Conservation (phyloP, 2,329 filamentous ascomycete genomes). For the Calycina marina region DNA sequence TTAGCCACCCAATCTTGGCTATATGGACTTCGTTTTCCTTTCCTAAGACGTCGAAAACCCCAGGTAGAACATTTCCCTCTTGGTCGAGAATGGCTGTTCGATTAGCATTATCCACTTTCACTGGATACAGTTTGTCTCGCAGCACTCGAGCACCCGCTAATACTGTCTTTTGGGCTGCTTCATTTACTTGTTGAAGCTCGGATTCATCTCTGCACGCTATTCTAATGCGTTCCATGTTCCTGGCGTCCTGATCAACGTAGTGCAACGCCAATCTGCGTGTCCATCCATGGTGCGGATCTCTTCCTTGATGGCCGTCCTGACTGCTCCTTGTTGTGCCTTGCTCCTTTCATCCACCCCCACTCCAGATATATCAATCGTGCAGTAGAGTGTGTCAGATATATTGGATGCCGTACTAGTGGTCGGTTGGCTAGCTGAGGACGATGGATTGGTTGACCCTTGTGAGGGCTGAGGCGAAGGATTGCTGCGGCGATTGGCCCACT, state of each 20-base stretch:
- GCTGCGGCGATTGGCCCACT: no score
- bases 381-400: no score
- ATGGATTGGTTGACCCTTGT: no score
- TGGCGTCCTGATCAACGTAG: slow-evolving; percentile 7
- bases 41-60: slow-evolving; percentile 9
- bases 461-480: no score
- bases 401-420: no score
- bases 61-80: slow-evolving; percentile 6
- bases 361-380: no score
- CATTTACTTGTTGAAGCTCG: slow-evolving; percentile 9
- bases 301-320: no score
- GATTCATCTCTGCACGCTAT: slow-evolving; percentile 10
- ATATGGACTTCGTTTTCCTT: slow-evolving; percentile 16
- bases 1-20: slow-evolving; percentile 17
- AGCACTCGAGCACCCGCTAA: slow-evolving; percentile 10
- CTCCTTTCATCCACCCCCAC: no score
- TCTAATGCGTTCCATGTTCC: slow-evolving; percentile 6
- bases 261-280: slow-evolving; percentile 6
- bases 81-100: slow-evolving; percentile 13
- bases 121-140: slow-evolving; percentile 14
- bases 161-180: no score
- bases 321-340: no score
- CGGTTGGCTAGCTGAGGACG: no score
- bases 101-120: slow-evolving; percentile 16
- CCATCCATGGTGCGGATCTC: slow-evolving; percentile 5